Conservation (phyloP, 208 protist species). For the Acanthamoeba culbertsoni region DNA sequence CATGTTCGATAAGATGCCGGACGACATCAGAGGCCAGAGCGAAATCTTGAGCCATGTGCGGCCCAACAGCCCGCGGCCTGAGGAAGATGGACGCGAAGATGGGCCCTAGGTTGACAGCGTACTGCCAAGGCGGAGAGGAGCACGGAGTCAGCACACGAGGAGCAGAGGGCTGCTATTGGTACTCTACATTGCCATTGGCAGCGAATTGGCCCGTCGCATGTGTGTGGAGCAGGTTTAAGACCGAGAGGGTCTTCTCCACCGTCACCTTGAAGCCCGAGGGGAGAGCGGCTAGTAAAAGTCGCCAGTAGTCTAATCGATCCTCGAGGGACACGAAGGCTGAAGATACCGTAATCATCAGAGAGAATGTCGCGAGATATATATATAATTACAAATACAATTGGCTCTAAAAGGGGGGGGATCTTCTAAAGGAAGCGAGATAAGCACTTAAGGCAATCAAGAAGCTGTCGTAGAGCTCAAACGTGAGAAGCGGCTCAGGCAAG, state of each 20-base stretch:
- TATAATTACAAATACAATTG: not conserved
- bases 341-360: not conserved
- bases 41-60: conserved; percentile 23
- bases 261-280: conserved; percentile 10
- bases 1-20: not conserved
- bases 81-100: conserved; percentile 47
- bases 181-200: conserved; percentile 12
- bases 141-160: too few species aligned
- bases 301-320: conserved; percentile 18
- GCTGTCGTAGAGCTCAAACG: conserved; percentile 57
- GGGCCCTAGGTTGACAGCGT: conserved; percentile 9
- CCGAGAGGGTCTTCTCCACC: not conserved
- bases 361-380: not conserved
- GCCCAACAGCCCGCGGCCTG: not conserved
- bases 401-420: not conserved
- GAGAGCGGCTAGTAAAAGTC: not conserved
- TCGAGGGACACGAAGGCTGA: conserved; percentile 1
- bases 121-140: not conserved
- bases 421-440: conserved; percentile 14
- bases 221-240: not conserved
- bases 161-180: not conserved
- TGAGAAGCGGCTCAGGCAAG: conserved; percentile 60
- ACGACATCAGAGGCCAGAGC: not conserved
- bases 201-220: conserved; percentile 30
- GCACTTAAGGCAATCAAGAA: conserved; percentile 51